These are phyloP conservation scores for Taxawa tesnikishii DNA, from an alignment of 2,329 filamentous ascomycete species.

Conservation along the genomic window DNA sequence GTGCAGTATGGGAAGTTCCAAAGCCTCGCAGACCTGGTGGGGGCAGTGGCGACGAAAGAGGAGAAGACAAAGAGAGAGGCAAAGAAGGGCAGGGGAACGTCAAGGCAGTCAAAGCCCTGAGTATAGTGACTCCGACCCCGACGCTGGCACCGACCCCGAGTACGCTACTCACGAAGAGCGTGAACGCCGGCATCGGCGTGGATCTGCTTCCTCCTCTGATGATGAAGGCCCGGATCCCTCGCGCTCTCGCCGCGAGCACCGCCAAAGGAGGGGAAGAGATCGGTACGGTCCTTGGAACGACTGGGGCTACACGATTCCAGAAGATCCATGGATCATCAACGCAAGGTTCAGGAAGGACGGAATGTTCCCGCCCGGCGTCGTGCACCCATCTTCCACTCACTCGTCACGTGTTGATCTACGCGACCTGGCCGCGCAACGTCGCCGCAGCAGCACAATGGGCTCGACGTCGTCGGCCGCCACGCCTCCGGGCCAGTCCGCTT, in stretches of 20 bases:
- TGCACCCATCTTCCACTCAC: constrained; percentile 37
- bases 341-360: constrained; percentile 80
- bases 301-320: constrained; percentile 69
- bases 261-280: constrained; percentile 24
- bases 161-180: constrained; percentile 23
- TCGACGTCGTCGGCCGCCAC: constrained; percentile 8
- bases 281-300: constrained; percentile 35
- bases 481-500: constrained; percentile 9
- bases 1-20: constrained; percentile 69
- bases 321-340: constrained; percentile 88
- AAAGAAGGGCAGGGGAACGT: constrained; percentile 10
- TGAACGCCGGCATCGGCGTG: constrained; percentile 14
- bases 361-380: constrained; percentile 44
- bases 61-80: constrained; percentile 16
- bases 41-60: constrained; percentile 21
- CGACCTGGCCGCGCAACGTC: constrained; percentile 4
- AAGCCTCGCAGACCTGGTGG: constrained; percentile 27
- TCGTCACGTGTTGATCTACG: constrained; percentile 34
- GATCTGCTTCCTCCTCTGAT: constrained; percentile 10
- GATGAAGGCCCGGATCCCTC: constrained; percentile 3
- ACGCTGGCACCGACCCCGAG: constrained; percentile 23
- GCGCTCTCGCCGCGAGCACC: constrained; percentile 6
- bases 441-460: constrained; percentile 15
- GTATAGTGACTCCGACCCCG: constrained; percentile 25
- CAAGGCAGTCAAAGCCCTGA: constrained; percentile 19